A percentile compares a stretch with the other conserved stretches of the same genome.
Evolutionary conservation across 2,329 filamentous ascomycete species (phyloP).

Genomic region (Alternaria sp.): DNA sequence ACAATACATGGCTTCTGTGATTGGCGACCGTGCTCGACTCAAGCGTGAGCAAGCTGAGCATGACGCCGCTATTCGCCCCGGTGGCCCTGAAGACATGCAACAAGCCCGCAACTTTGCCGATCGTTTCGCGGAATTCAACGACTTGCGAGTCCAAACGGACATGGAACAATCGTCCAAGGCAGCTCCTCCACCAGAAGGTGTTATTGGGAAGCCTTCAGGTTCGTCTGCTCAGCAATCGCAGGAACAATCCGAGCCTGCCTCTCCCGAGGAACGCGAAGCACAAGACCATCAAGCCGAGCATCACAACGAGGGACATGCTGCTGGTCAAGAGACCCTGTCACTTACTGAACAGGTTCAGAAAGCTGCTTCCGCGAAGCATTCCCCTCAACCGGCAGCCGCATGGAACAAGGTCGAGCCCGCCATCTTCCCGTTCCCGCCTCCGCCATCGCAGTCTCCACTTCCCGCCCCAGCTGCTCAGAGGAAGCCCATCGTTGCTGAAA

Average conservation of each 20-base stretch:
- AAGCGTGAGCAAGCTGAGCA: conserved; percentile 68
- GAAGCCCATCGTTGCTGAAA: conserved; percentile 82
- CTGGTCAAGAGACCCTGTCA: conserved; percentile 65
- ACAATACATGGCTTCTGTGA: conserved; percentile 65
- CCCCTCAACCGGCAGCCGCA: conserved; percentile 59
- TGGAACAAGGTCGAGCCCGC: conserved; percentile 71
- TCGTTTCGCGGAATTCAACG: conserved; percentile 83
- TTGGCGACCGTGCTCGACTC: conserved; percentile 65
- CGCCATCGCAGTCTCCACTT: conserved; percentile 78
- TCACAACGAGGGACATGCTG: conserved; percentile 10
- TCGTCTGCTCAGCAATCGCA: conserved; percentile 30
- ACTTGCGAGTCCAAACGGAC: conserved; percentile 76
- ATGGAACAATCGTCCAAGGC: conserved; percentile 49
- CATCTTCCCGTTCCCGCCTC: conserved; percentile 78
- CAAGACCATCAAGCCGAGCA: conserved; percentile 21
- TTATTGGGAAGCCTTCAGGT: conserved; percentile 42
- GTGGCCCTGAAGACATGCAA: conserved; percentile 36
- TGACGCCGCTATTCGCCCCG: conserved; percentile 48
- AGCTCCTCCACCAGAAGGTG: conserved; percentile 40
- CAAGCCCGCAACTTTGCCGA: conserved; percentile 60
- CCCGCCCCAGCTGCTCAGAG: conserved; percentile 89
- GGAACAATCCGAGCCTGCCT: conserved; percentile 24
- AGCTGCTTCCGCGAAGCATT: conserved; percentile 67
- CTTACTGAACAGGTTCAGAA: conserved; percentile 86
- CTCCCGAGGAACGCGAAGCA: conserved; percentile 23